These are phyloP conservation scores for Apiotrichum domesticum DNA, from an alignment of 1,284 basidiomycete species.

Conservation along the genomic window DNA sequence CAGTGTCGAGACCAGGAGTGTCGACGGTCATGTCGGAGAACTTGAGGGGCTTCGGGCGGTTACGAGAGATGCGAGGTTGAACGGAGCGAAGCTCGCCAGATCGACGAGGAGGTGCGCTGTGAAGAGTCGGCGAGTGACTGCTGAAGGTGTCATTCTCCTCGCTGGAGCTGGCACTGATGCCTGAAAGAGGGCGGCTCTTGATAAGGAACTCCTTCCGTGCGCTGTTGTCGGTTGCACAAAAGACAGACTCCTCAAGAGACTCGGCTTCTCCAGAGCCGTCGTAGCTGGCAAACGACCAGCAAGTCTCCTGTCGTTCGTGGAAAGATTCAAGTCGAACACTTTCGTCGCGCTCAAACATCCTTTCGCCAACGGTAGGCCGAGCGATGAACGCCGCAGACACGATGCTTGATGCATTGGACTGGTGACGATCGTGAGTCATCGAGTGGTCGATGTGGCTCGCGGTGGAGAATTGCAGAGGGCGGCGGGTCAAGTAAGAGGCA, in stretches of 20 bases:
- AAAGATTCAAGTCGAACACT: conserved; percentile 2
- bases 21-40: conserved; percentile 14
- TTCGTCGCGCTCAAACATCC: conserved; percentile 72
- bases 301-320: conserved; percentile 3
- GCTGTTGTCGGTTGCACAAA: conserved; percentile 30
- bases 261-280: conserved; percentile 8
- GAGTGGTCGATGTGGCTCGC: conserved; percentile 57
- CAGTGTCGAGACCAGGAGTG: conserved; percentile 33
- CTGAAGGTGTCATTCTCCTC: conserved; percentile 28
- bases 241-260: conserved; percentile 53
- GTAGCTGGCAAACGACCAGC: conserved; percentile 1
- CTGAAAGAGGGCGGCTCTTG: conserved; percentile 16
- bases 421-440: conserved; percentile 58
- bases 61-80: conserved; percentile 5
- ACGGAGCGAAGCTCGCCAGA: background rate
- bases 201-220: conserved; percentile 20
- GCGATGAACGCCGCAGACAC: conserved; percentile 57
- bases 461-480: conserved; percentile 49
- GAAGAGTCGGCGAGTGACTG: conserved; percentile 14
- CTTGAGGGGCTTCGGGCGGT: conserved; percentile 25
- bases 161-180: background rate
- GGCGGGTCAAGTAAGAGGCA: conserved; percentile 1
- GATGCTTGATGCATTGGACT: conserved; percentile 57
- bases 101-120: background rate
- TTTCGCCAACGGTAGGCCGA: conserved; percentile 73